Base-by-base conservation (phyloP, 169 alveolate species). In the Cardiosporidium cionae region DNA sequence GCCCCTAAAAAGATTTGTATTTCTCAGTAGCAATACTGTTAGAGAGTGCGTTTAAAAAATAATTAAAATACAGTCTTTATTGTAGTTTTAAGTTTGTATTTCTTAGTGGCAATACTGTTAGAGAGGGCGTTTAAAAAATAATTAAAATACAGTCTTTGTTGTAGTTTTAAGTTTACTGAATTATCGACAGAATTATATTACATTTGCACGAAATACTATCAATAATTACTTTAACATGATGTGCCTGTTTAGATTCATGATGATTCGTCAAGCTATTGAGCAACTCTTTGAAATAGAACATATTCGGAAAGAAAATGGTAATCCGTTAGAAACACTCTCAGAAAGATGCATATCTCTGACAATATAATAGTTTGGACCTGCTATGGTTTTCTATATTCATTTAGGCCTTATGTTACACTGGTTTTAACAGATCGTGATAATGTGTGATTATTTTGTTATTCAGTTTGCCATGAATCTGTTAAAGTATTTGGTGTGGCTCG, bases 401-500 rank as follows among this genome's bases (percentile, higher is more conserved):
- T 33, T 1, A 16, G 2, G 23, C 1, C n/a, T 22, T 31, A 44
- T 3, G 31, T 7, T 2, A 5, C 7, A 5, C 67, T 69, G 66
- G 35, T 0, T 22, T 22, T 16, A 31, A 63, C 65, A 3, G n/a
- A n/a, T 72, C 22, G 7, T 32, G 31, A 16, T 23, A 1, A 25
- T 3, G 34, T 53, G 7, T 54, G 36, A 58, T 25, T 63, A 34
- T 32, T 22, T 62, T 27, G 4, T n/a, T 72, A 1, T 73, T 54
- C 72, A 73, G 80, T 32, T 3, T 22, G 66, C 65, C 32, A 31
- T 32, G 52, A 0, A 22, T 6, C 31, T 1, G 44, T 44, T 23
- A 9, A 58, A 27, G 84, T 71, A 3, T 78, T 78, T 62, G 84
- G 84, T 16, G 35, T 79, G 72, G 84, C 84, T 1, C 71, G 84